Conservation (phyloP, 2,329 filamentous ascomycete species). For the Cordyceps cicadae region DNA sequence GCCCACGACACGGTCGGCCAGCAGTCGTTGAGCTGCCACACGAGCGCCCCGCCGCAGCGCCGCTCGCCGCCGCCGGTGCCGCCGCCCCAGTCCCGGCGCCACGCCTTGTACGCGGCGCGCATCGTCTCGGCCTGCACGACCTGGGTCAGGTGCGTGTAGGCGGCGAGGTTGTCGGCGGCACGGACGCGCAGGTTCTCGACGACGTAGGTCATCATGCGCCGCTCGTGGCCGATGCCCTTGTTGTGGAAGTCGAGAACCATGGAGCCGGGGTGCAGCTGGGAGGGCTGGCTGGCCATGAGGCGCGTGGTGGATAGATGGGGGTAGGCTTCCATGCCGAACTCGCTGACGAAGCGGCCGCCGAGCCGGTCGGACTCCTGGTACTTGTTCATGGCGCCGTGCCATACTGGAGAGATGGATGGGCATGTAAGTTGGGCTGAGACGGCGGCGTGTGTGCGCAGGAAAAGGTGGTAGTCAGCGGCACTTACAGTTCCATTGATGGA, state of each 20-base stretch:
- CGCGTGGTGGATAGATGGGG: conserved; percentile 64
- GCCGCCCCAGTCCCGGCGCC: conserved; percentile 55
- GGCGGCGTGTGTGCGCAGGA: neutral
- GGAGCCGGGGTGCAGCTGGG: conserved; percentile 55
- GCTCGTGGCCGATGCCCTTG: conserved; percentile 70
- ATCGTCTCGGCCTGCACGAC: conserved; percentile 46
- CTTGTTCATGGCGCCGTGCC: conserved; percentile 62
- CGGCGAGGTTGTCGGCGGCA: conserved; percentile 48
- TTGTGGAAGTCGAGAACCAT: conserved; percentile 74
- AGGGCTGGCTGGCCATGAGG: conserved; percentile 47
- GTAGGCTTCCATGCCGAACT: conserved; percentile 68
- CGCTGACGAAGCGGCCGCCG: conserved; percentile 68
- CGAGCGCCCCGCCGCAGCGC: conserved; percentile 56
- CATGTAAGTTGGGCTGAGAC: neutral
- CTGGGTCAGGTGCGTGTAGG: conserved; percentile 66
- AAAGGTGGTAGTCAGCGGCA: neutral
- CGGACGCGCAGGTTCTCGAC: conserved; percentile 61
- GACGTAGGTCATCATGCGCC: conserved; percentile 65
- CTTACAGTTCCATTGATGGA: conserved; percentile 60
- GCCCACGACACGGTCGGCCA: conserved; percentile 61
- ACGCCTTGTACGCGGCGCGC: conserved; percentile 41
- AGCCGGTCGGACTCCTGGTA: conserved; percentile 68
- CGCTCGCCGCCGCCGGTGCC: conserved; percentile 32
- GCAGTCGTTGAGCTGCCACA: conserved; percentile 65
- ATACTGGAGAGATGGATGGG: conserved; percentile 38